phyloP scores from a whole-genome alignment of 2,329 filamentous ascomycete species.

The Tympanopsis confertula region DNA sequence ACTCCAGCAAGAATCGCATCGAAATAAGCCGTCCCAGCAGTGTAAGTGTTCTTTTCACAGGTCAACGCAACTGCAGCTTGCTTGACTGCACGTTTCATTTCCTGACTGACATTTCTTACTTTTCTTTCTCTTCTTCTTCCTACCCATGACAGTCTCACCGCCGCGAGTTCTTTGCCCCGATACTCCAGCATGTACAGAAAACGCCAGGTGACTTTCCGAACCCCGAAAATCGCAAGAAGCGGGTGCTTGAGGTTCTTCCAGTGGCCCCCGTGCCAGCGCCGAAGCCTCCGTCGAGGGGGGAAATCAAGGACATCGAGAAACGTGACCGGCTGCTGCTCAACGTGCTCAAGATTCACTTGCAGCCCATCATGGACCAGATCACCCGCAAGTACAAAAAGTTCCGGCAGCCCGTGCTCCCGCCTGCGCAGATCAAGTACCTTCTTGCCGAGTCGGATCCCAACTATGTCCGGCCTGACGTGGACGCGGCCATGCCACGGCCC shows the following conservation, averaged over 20 bases:
- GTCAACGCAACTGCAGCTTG: background rate
- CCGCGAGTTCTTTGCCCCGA: conserved; percentile 64
- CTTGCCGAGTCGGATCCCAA: conserved; percentile 73
- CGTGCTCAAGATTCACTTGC: conserved; percentile 74
- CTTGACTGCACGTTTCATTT: background rate
- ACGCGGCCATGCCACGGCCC: conserved; percentile 48
- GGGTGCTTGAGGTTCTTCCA: conserved; percentile 66
- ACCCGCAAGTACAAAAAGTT: conserved; percentile 84
- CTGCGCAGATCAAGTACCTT: conserved; percentile 65
- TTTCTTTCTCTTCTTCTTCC: conserved; percentile 1
- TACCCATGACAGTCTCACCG: conserved; percentile 41
- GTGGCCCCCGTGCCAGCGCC: conserved; percentile 64
- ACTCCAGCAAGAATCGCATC: conserved; percentile 67
- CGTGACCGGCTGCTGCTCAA: conserved; percentile 77
- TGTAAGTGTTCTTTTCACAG: conserved; percentile 25
- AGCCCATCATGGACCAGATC: conserved; percentile 95
- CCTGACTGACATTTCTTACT: background rate
- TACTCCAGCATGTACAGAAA: conserved; percentile 68
- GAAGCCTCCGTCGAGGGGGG: conserved; percentile 60
- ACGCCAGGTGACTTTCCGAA: conserved; percentile 79
- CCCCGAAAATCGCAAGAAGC: conserved; percentile 72
- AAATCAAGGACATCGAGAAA: conserved; percentile 69
- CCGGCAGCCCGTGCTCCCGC: conserved; percentile 66
- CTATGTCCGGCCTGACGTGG: conserved; percentile 45
- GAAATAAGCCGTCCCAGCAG: conserved; percentile 55